Conservation (phyloP, 805 yeast genomes). For the Barnettozyma sucrosica region DNA sequence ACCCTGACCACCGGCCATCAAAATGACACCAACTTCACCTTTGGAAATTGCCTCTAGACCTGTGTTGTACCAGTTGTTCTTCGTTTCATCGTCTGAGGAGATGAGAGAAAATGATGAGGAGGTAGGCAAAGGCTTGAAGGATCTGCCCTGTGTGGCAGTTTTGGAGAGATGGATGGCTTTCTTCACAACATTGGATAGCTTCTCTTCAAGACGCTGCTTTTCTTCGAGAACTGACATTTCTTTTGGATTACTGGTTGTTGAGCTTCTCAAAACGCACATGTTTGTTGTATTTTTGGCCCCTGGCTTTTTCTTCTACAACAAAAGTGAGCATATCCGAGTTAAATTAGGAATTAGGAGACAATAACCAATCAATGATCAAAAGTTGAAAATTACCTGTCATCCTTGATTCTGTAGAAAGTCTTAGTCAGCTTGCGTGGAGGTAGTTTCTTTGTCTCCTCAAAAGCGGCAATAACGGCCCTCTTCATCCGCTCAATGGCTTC, state of each 20-base stretch:
- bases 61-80: slow-evolving; percentile 20
- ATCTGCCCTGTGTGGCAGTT: slow-evolving; percentile 23
- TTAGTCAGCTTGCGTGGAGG: slow-evolving; percentile 4
- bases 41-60: slow-evolving; percentile 67
- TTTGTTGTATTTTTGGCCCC: neutral
- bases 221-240: slow-evolving; percentile 12
- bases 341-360: neutral
- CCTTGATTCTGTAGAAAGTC: slow-evolving; percentile 6
- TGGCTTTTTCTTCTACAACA: neutral
- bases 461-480: slow-evolving; percentile 36
- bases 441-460: slow-evolving; percentile 20
- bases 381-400: neutral
- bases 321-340: neutral
- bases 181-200: slow-evolving; percentile 23
- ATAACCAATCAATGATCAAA: neutral
- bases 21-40: slow-evolving; percentile 78
- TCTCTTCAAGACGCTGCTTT: slow-evolving; percentile 15
- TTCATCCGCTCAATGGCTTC: slow-evolving; percentile 21
- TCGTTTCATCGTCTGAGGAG: slow-evolving; percentile 23
- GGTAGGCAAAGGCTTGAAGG: slow-evolving; percentile 44
- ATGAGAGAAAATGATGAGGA: slow-evolving; percentile 45
- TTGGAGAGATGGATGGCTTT: slow-evolving; percentile 38
- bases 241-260: neutral
- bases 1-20: slow-evolving; percentile 99
- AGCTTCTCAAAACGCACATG: too few species aligned